phyloP scores from a whole-genome alignment of 768 basidiomycete species.

The Tylopilus subfusipes region DNA sequence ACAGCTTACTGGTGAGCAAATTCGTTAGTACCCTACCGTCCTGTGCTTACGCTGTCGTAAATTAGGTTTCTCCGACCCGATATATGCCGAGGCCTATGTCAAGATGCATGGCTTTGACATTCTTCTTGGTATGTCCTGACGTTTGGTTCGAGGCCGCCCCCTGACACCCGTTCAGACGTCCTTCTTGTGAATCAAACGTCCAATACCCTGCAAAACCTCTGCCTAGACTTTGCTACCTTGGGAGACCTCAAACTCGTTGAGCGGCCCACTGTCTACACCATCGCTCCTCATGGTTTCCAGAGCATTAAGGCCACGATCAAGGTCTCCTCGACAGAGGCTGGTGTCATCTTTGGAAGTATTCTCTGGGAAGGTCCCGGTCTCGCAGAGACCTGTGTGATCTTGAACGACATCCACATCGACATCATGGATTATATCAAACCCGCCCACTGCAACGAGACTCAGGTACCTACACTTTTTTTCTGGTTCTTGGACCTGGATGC shows the following conservation, averaged over 20 bases:
- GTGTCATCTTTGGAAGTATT: conserved; percentile 97
- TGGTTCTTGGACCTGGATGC: background rate
- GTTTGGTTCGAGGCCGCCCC: background rate
- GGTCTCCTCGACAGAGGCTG: conserved; percentile 96
- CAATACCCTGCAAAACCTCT: conserved; percentile 93
- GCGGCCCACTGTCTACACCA: conserved; percentile 87
- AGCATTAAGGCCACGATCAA: conserved; percentile 99
- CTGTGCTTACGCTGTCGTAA: background rate
- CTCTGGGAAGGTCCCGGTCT: conserved; percentile 91
- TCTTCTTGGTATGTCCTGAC: conserved; percentile 58
- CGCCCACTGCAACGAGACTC: conserved; percentile 90
- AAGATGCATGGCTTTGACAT: conserved; percentile 99
- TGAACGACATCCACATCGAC: conserved; percentile 97
- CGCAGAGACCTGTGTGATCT: conserved; percentile 85
- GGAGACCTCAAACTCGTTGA: conserved; percentile 98
- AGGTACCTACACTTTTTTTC: conserved; percentile 46
- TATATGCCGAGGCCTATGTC: conserved; percentile 97
- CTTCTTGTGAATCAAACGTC: conserved; percentile 94
- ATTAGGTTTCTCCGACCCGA: conserved; percentile 93
- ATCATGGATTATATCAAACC: conserved; percentile 59
- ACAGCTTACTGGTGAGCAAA: conserved; percentile 78
- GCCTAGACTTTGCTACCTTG: conserved; percentile 94
- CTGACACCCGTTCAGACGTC: conserved; percentile 56
- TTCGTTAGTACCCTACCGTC: background rate
- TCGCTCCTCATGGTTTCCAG: conserved; percentile 96